These are phyloP conservation scores for Aureobasidium lini DNA, from an alignment of 2,329 filamentous ascomycete genomes.

Conservation along the genomic window DNA sequence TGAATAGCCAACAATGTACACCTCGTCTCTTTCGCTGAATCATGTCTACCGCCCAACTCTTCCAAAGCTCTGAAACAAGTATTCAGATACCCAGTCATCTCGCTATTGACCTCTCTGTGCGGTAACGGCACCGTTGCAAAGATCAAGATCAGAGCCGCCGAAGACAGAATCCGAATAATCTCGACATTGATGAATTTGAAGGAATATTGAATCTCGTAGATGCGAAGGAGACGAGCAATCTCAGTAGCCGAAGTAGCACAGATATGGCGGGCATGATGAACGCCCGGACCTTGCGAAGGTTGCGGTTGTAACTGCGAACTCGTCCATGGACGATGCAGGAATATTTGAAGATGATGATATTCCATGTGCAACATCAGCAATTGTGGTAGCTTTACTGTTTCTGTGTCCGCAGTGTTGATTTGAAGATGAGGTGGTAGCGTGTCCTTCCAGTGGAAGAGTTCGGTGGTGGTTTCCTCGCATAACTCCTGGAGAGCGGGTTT, in stretches of 20 bases:
- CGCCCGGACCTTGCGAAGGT: conserved; percentile 36
- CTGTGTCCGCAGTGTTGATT: conserved; percentile 20
- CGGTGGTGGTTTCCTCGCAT: conserved; percentile 25
- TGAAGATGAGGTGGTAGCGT: conserved; percentile 32
- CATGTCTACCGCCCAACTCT: conserved; percentile 34
- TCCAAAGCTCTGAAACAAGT: conserved; percentile 37
- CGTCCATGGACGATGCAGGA: conserved; percentile 38
- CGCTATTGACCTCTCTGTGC: conserved; percentile 4
- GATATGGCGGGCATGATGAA: conserved; percentile 36
- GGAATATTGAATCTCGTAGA: conserved; percentile 36
- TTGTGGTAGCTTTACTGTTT: conserved; percentile 7
- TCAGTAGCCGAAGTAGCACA: conserved; percentile 36
- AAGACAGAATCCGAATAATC: conserved; percentile 38
- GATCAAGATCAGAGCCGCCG: conserved; percentile 33
- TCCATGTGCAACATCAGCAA: conserved; percentile 27
- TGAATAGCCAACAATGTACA: conserved; percentile 15
- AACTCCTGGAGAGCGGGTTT: conserved; percentile 33
- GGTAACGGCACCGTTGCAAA: conserved; percentile 23
- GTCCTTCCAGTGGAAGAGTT: conserved; percentile 34
- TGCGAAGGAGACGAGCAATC: conserved; percentile 33
- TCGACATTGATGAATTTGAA: conserved; percentile 39
- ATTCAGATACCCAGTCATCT: conserved; percentile 31
- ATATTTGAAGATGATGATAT: conserved; percentile 38
- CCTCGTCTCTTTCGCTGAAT: conserved; percentile 29
- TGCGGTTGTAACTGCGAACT: conserved; percentile 36